Evolutionary conservation across 257 asterid species (phyloP).

Genomic region (Solanum pennellii): DNA sequence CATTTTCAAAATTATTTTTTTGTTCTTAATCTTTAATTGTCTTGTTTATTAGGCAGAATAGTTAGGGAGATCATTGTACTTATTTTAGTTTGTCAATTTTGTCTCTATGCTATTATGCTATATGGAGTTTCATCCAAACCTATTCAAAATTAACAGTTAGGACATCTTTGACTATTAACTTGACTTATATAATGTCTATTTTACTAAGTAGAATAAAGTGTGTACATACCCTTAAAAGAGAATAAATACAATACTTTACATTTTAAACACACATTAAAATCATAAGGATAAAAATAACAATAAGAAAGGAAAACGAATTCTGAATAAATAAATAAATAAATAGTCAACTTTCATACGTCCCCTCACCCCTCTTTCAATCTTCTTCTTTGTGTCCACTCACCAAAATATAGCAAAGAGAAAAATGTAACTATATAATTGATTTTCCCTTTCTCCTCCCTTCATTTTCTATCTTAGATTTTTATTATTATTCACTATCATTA

Average conservation of each 20-base stretch:
- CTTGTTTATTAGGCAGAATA: background rate
- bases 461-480: background rate
- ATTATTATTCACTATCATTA: background rate
- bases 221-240: background rate
- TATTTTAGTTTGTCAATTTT: background rate
- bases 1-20: background rate
- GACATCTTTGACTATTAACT: background rate
- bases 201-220: background rate
- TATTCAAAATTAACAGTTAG: background rate
- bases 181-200: background rate
- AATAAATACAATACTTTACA: background rate
- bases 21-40: background rate
- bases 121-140: background rate
- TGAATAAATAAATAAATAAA: too few relatives aligned
- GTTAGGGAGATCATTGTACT: background rate
- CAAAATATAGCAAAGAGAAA: background rate
- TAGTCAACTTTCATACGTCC: background rate
- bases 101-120: background rate
- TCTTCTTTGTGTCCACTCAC: background rate
- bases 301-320: background rate
- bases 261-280: background rate
- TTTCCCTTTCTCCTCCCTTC: background rate
- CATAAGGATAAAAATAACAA: background rate
- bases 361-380: background rate
- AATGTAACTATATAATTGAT: background rate